These are phyloP conservation scores for Scenedesmus sp. DNA, from an alignment of 163 green algal species.

Conservation along the genomic window DNA sequence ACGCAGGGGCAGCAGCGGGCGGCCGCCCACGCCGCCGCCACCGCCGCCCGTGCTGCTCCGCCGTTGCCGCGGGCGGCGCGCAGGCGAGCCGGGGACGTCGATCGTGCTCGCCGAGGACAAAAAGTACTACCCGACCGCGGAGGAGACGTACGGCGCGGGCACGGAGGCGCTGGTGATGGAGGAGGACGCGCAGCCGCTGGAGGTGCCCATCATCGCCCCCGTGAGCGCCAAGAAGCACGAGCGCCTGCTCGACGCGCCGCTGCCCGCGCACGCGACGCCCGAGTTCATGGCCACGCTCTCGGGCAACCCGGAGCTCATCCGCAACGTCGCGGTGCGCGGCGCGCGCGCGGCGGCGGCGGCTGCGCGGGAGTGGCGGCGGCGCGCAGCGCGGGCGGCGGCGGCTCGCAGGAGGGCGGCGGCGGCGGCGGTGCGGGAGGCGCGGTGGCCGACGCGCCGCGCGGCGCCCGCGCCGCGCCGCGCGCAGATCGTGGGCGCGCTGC, in stretches of 20 bases:
- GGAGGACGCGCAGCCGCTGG: slow-evolving; percentile 96
- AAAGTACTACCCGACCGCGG: slow-evolving; percentile 99
- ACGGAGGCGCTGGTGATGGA: slow-evolving; percentile 98
- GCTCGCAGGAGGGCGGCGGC: too few relatives aligned
- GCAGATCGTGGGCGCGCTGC: slow-evolving; percentile 92
- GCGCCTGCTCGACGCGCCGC: slow-evolving; percentile 50
- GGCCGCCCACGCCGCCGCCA: too few relatives aligned
- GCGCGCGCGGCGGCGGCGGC: background rate
- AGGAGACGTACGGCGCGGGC: slow-evolving; percentile 91
- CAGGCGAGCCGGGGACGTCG: slow-evolving; percentile 57
- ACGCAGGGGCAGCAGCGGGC: background rate
- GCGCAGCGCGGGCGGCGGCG: too few relatives aligned
- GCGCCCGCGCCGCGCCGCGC: too few relatives aligned
- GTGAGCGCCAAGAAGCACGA: slow-evolving; percentile 88
- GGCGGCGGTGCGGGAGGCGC: too few relatives aligned
- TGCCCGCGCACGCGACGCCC: slow-evolving; percentile 56
- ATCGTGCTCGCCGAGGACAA: slow-evolving; percentile 99
- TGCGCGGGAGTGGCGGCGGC: too few relatives aligned
- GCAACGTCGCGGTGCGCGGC: slow-evolving; percentile 81
- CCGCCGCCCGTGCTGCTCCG: too few relatives aligned
- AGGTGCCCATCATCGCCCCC: slow-evolving; percentile 94
- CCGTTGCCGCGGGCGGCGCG: too few relatives aligned
- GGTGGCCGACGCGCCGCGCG: too few relatives aligned
- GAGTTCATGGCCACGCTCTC: slow-evolving; percentile 90
- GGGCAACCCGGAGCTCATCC: slow-evolving; percentile 85